Evolutionary conservation across 139 green algal species (phyloP), one percentile per base, ranked within the genome.

Genomic region (Mychonastes homosphaera): DNA sequence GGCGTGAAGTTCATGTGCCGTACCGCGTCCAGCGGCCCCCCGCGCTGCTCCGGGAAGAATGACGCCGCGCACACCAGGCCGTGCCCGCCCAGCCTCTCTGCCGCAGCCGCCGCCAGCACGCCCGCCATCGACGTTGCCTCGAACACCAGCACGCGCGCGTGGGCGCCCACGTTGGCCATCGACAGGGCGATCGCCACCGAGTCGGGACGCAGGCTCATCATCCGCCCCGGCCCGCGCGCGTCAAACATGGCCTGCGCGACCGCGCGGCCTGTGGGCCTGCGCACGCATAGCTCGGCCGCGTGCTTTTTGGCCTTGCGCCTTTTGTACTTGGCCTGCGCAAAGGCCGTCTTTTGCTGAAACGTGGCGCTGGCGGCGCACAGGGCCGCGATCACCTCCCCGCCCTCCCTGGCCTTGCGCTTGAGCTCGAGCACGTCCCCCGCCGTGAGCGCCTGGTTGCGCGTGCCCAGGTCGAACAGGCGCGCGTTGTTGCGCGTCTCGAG

Each of bases 261-360:
- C 32, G 47, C 47, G 24, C 64, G 63, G 3, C 71, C 75, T 7
- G 71, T 87, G 13, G 87, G 85, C 15, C 73, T 44, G 1, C 62
- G 40, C 13, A 76, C 33, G 0, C 64, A 77, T 28, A 84, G 41
- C 32, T 67, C 57, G 27, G 63, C 64, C 5, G 63, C 24, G 64
- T 84, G 82, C 69, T 84, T 82, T 27, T 74, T 72, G 10, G 63
- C 62, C 56, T 84, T 82, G 23, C 68, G 67, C 46, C 56, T 64
- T 34, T 69, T 79, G 66, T 92, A 94, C 76, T 94, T 95, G 40
- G 86, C 86, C 66, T 95, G 87, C 12, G 78, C 72, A 61, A 91
- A 93, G 51, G 85, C 79, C 2, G 82, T 94, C 67, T 91, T 92
- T 53, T 34, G 47, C 9, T 80, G 60, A 72, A 85, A 95, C 0